A percentile compares a stretch with the other conserved stretches of the same genome.
These are phyloP conservation scores for Cadophora gregata DNA, from an alignment of 2,329 filamentous ascomycete genomes.

Conservation along the genomic window DNA sequence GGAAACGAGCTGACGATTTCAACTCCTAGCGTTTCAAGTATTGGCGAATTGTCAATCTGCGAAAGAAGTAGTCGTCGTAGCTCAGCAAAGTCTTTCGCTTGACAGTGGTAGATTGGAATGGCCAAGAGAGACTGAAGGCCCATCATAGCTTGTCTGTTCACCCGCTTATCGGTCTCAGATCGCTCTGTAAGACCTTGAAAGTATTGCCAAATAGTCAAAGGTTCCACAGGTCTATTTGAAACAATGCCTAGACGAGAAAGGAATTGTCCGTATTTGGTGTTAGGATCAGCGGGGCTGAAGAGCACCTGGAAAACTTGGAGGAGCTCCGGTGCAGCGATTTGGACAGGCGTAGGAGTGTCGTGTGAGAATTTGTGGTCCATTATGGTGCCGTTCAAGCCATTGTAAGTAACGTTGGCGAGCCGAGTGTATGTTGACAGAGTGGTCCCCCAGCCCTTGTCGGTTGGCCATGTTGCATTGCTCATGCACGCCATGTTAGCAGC, in stretches of 20 bases:
- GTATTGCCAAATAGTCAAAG: slow-evolving; percentile 17
- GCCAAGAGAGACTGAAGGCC: slow-evolving; percentile 7
- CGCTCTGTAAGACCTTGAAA: slow-evolving; percentile 7
- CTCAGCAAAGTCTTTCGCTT: slow-evolving; percentile 15
- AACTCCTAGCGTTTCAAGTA: slow-evolving; percentile 5
- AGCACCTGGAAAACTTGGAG: slow-evolving; percentile 10
- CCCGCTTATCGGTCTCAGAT: background rate
- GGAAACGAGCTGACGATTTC: slow-evolving; percentile 17
- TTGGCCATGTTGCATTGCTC: slow-evolving; percentile 3
- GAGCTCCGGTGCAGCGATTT: slow-evolving; percentile 10
- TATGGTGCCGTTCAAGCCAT: slow-evolving; percentile 17
- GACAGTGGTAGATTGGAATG: slow-evolving; percentile 17
- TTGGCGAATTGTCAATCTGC: slow-evolving; percentile 6
- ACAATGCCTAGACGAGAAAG: background rate
- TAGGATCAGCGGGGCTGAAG: slow-evolving; percentile 1
- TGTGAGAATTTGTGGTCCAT: background rate
- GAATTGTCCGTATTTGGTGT: background rate
- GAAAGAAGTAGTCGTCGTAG: slow-evolving; percentile 1
- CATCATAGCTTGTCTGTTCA: background rate
- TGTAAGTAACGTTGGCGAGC: slow-evolving; percentile 8
- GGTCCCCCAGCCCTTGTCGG: background rate
- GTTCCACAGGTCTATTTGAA: slow-evolving; percentile 5
- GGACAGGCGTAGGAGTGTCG: background rate
- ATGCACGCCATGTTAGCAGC: slow-evolving; percentile 11
- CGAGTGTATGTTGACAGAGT: slow-evolving; percentile 2